Evolutionary conservation across 2,329 filamentous ascomycete species (phyloP), one percentile per base, ranked within the genome.

Genomic region (Cladosporium sp.): DNA sequence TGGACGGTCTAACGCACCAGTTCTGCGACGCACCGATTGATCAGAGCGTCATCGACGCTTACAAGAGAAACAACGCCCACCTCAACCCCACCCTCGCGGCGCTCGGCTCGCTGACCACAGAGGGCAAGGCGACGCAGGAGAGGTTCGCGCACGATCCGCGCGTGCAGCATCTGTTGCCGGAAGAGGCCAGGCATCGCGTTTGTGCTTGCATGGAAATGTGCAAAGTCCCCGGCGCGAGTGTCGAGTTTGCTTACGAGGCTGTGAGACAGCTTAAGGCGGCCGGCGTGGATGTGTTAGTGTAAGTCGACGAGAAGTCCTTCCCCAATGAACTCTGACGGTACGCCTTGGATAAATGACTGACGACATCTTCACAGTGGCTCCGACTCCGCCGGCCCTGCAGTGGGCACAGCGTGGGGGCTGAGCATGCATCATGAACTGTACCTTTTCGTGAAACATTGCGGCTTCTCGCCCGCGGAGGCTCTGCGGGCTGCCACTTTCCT

Each of bases 1-100:
- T 72, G 3, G 64, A 75, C 52, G 73, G 73, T 1, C 56, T 74
- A n/a, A 68, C 71, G 5, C 73, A 75, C 52, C 70, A 68, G 0
- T 70, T 74, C 45, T 65, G 63, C 51, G 73, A 75, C 51, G 58
- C 67, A 42, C 61, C 67, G 1, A 67, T 69, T 0, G 73, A 65
- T 0, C 53, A 65, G 12, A 66, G 70, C 27, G 49, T 75, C 2
- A 59, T 74, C 12, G 66, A 64, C n/a, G 69, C 70, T 3, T 74
- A 73, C 52, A 69, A 68, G 58, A 65, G 60, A 52, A 69, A 67
- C 53, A 67, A 68, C 43, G 72, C 71, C 0, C 72, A 71, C 60
- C 61, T 69, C 18, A 74, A 73, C 49, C 72, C 72, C 1, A 74
- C 72, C 0, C 60, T 75, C 8, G 64, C 63, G 1, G 59, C 69